Base-by-base conservation (phyloP, 352 stramenopile species). In the Phytophthora megakarya region DNA sequence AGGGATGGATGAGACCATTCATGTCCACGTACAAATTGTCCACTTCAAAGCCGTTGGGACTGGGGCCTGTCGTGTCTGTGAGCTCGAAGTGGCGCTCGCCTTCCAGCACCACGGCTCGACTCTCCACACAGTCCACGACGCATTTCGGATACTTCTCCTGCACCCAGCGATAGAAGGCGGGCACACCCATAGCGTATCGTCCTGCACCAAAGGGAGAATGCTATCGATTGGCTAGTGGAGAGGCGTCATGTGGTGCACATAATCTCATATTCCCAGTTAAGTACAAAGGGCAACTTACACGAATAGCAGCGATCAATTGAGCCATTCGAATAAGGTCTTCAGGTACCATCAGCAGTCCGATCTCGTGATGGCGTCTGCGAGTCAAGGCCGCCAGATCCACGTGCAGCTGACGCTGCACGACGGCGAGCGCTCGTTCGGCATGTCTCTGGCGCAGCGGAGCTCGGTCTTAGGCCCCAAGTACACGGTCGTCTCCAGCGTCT, bases 21-120 rank as follows among this genome's bases (percentile, higher is more conserved):
- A 99, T 99, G 74, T 99, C 98, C 30, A 99, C 89, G 67, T 99
- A 99, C 40, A 99, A 82, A 77, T 99, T 99, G 80, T 99, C 97
- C 43, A 97, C 96, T 61, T 98, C 91, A 45, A 98, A 96, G 57
- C 85, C 89, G 40, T 98, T 98, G 4, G 94, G 94, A 75, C 98
- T 99, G 16, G 96, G 91, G 13, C 78, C 76, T 0, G 81, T 83
- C 13, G 81, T 83, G 61, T 95, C 80, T 13, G 88, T 80, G 13
- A 95, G 77, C 62, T 92, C 82, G 49, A 92, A 92, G 71, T 92
- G 85, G 49, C 84, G 75, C 54, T 91, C 78, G 18, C 89, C 86
- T 43, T 95, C 84, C 28, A 97, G 75, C 59, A 92, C 75, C 4
- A 90, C 76, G n/a, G 84, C 77, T 48, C 71, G 76, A 22, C 77